Evolutionary conservation across 352 stramenopile species (phyloP).

Genomic region (Globisporangium abappressorium): DNA sequence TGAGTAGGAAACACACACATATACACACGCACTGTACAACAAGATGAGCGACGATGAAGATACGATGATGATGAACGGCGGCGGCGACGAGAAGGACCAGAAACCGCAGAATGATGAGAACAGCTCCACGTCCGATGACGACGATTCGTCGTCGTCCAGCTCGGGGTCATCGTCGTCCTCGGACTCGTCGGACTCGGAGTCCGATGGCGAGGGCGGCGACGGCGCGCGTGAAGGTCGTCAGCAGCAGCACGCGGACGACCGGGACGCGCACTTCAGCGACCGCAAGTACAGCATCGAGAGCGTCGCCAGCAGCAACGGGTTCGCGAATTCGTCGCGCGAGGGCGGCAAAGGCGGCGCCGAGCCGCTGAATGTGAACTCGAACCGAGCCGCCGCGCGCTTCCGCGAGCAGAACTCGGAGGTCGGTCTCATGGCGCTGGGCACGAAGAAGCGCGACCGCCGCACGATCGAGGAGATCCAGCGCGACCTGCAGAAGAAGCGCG

Average conservation of each 20-base stretch:
- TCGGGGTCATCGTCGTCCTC: constrained; percentile 71
- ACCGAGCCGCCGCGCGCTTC: constrained; percentile 60
- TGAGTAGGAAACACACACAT: neutral
- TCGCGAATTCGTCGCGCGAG: constrained; percentile 6
- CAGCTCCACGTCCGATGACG: constrained; percentile 71
- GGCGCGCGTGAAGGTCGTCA: constrained; percentile 15
- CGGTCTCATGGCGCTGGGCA: constrained; percentile 75
- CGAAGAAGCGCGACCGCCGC: constrained; percentile 79
- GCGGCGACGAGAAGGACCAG: constrained; percentile 26
- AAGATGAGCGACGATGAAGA: constrained; percentile 37
- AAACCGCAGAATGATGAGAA: constrained; percentile 34
- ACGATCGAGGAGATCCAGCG: constrained; percentile 89
- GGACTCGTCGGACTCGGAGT: constrained; percentile 80
- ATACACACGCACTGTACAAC: neutral
- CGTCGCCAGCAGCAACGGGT: constrained; percentile 21
- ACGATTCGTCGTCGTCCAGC: constrained; percentile 71
- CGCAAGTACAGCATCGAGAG: constrained; percentile 44
- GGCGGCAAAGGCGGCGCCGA: constrained; percentile 17
- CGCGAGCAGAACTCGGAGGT: constrained; percentile 49
- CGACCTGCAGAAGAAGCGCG: constrained; percentile 69
- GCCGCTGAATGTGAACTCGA: constrained; percentile 71
- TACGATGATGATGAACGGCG: constrained; percentile 13
- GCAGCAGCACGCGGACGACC: constrained; percentile 8
- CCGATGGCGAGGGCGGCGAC: constrained; percentile 35
- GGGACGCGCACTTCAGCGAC: constrained; percentile 15